These are phyloP conservation scores for Jamesozyma hellenica DNA, from an alignment of 805 yeast genomes.

Conservation along the genomic window DNA sequence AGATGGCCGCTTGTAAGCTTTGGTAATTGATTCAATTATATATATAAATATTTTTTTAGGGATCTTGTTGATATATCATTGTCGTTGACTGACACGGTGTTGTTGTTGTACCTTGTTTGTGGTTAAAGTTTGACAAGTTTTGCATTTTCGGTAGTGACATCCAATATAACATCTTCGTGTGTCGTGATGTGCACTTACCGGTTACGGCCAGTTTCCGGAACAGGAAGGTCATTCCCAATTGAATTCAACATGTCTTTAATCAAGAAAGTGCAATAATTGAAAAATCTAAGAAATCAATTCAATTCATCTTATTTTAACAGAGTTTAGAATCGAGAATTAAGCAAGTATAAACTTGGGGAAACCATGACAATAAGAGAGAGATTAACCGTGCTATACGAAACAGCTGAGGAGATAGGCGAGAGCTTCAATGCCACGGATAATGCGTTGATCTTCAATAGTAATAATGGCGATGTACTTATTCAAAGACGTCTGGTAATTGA, in stretches of 20 bases:
- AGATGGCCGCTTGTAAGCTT: too few species aligned
- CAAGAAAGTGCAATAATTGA: too few species aligned
- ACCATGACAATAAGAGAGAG: constrained; percentile 5
- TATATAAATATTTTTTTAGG: too few species aligned
- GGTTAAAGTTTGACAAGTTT: not conserved
- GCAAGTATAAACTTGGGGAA: too few species aligned
- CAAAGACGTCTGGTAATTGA: constrained; percentile 11
- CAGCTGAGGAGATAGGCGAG: constrained; percentile 10
- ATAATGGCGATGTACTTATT: constrained; percentile 7
- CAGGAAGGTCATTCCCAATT: too few species aligned
- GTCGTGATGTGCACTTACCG: too few species aligned
- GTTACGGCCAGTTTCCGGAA: too few species aligned
- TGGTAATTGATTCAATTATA: too few species aligned
- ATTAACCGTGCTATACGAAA: constrained; percentile 14
- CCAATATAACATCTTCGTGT: not conserved
- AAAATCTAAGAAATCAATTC: too few species aligned
- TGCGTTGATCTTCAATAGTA: constrained; percentile 12
- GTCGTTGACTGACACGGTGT: not conserved
- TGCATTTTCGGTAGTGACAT: not conserved
- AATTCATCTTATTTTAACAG: too few species aligned
- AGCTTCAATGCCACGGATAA: constrained; percentile 9
- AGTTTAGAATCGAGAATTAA: too few species aligned
- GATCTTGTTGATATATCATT: not conserved
- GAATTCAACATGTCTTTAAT: too few species aligned
- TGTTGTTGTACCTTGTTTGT: not conserved